Base-by-base conservation (phyloP, 306 rosid species). In the Hippophae rhamnoides region DNA sequence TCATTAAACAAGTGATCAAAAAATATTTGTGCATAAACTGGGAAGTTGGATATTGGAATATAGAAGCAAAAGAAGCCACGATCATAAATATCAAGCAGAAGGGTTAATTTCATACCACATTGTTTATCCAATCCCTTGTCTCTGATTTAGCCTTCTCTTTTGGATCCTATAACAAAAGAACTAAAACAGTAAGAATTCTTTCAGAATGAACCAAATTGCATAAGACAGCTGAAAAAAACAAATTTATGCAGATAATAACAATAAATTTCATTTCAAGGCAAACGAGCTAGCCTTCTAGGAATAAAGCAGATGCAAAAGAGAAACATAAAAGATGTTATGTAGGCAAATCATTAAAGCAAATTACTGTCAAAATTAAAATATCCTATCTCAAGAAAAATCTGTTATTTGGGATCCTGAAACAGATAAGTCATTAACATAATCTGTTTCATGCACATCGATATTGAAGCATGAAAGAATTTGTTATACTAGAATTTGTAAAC, bases 101-200 rank as follows among this genome's bases (percentile, higher is more conserved):
- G 48, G 38, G 68, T 72, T 61, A 42, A 41, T 13, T 58, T 57
- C 90, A 25, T 92, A 92, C 99, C 99, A 92, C 88, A 72, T 61
- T 88, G 76, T 92, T 92, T 75, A 92, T 76, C 99, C 99, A 92
- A 75, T 92, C 99, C 76, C 99, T 82, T 9, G 99, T 83, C 84
- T 92, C 99, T 40, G 96, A 74, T 68, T 88, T 92, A 57, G 96
- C 99, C 77, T 85, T 92, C 88, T 92, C 99, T 78, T 67, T 88
- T 8, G 99, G 99, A 75, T 92, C 99, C 99, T 92, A 48, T 57
- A 31, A 61, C 52, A 69, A 71, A 69, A 81, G 51, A 10, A 57
- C 38, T n/a, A 55, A 56, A 11, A 50, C 41, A 3, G 51, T 38
- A 51, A 54, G 23, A 10, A 31, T 3, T 38, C 13, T 25, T 9